These are phyloP conservation scores for Rhinocladiella mackenziei DNA, from an alignment of 2,329 filamentous ascomycete genomes.

Conservation along the genomic window DNA sequence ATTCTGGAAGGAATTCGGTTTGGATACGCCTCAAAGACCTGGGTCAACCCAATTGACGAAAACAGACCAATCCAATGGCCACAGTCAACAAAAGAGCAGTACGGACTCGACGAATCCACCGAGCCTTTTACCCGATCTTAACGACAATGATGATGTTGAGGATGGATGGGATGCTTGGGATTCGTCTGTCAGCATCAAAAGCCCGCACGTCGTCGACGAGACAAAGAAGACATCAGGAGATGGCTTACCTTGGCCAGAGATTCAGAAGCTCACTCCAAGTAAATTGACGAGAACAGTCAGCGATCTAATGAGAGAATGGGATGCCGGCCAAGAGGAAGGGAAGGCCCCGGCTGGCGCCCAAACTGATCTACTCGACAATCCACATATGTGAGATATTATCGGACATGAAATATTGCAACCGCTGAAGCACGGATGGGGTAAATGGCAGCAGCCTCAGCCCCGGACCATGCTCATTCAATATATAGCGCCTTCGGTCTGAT, in stretches of 20 bases:
- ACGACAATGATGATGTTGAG: constrained; percentile 43
- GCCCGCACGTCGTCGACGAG: not conserved
- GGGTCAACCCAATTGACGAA: constrained; percentile 23
- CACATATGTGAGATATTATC: constrained; percentile 21
- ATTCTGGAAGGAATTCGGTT: constrained; percentile 51
- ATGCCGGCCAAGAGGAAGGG: too few relatives aligned
- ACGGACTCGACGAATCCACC: constrained; percentile 25
- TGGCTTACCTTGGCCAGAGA: constrained; percentile 59
- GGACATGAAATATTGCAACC: too few relatives aligned
- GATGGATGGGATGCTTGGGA: constrained; percentile 57
- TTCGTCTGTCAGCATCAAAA: constrained; percentile 36
- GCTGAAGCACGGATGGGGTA: not conserved
- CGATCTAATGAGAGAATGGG: constrained; percentile 86
- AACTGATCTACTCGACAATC: constrained; percentile 14
- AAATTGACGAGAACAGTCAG: constrained; percentile 80
- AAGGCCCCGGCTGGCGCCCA: too few relatives aligned
- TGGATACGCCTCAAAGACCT: constrained; percentile 44
- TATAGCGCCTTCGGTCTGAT: not conserved
- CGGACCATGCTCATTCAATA: not conserved
- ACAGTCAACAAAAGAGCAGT: constrained; percentile 21
- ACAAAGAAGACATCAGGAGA: constrained; percentile 2
- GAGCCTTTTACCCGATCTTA: constrained; percentile 23
- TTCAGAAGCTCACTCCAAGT: constrained; percentile 68
- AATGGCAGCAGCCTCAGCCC: not conserved
- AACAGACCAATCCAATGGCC: constrained; percentile 26